Conservation (phyloP, 2,329 filamentous ascomycete species). For the Colletotrichum incanum region DNA sequence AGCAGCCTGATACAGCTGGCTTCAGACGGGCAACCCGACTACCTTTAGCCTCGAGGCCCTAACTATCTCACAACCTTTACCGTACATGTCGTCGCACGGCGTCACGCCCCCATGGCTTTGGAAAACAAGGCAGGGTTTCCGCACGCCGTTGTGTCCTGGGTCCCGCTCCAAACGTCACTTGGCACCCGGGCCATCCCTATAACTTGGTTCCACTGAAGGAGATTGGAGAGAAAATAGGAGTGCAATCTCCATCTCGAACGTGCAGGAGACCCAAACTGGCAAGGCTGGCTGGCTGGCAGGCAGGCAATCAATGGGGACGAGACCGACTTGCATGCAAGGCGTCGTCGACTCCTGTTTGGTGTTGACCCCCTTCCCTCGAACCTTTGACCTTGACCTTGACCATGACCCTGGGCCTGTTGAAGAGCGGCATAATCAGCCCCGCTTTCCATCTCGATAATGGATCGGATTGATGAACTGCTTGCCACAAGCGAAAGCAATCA, state of each 20-base stretch:
- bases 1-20: slow-evolving; percentile 36
- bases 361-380: background rate
- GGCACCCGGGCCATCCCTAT: slow-evolving; percentile 23
- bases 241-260: slow-evolving; percentile 23
- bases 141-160: too few relatives aligned
- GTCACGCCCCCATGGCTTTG: background rate
- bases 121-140: too few relatives aligned
- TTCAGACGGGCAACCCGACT: slow-evolving; percentile 10
- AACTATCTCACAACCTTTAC: slow-evolving; percentile 9
- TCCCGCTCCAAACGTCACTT: slow-evolving; percentile 27
- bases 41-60: background rate
- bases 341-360: background rate
- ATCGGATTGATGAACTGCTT: slow-evolving; percentile 12
- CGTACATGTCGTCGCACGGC: slow-evolving; percentile 4
- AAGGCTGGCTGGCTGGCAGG: slow-evolving; percentile 2
- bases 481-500: slow-evolving; percentile 9
- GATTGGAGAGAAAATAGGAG: slow-evolving; percentile 28
- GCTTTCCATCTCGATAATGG: slow-evolving; percentile 5
- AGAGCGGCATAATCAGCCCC: background rate
- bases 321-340: background rate
- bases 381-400: background rate
- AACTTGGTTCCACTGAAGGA: slow-evolving; percentile 14
- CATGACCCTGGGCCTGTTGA: background rate
- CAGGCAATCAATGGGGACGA: background rate
- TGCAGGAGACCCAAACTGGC: background rate